phyloP scores from a whole-genome alignment of 2,329 filamentous ascomycete genomes.

The Xylariaceae sp. region DNA sequence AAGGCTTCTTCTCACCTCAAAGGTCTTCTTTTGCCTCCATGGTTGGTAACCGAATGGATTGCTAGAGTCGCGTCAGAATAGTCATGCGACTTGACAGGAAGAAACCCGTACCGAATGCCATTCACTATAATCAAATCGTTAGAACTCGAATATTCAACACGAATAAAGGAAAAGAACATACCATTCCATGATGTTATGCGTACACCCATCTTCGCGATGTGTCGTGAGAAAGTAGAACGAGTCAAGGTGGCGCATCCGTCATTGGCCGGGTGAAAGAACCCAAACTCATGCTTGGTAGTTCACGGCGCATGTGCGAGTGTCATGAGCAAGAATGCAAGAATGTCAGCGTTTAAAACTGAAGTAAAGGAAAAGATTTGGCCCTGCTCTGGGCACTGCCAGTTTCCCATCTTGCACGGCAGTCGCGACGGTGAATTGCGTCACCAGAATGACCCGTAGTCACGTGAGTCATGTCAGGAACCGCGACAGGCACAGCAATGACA shows the following conservation, averaged over 20 bases:
- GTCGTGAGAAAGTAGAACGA: not conserved
- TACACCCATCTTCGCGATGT: constrained; percentile 54
- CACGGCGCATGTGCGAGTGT: not conserved
- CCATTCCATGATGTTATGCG: constrained; percentile 87
- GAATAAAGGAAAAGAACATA: constrained; percentile 34
- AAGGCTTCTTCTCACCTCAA: constrained; percentile 46
- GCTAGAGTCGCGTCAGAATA: constrained; percentile 38
- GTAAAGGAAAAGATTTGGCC: not conserved
- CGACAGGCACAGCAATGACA: no score
- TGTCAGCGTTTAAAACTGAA: not conserved
- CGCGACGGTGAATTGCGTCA: constrained; percentile 22
- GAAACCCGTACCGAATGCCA: constrained; percentile 60
- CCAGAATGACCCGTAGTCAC: constrained; percentile 30
- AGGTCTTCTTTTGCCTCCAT: constrained; percentile 68
- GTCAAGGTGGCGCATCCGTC: constrained; percentile 7
- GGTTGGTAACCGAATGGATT: constrained; percentile 82
- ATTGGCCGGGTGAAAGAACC: constrained; percentile 5
- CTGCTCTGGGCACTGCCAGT: not conserved
- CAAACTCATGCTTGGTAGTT: constrained; percentile 11
- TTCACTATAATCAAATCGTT: constrained; percentile 52
- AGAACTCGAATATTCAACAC: no score
- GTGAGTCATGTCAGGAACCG: constrained; percentile 16
- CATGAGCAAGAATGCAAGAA: constrained; percentile 2
- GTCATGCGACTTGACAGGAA: not conserved
- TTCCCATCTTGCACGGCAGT: constrained; percentile 6